Percentiles rank a stretch among this genome's conserved stretches.
These are phyloP conservation scores for Chrysosporium keratinophilum DNA, from an alignment of 2,329 filamentous ascomycete species.

Conservation along the genomic window DNA sequence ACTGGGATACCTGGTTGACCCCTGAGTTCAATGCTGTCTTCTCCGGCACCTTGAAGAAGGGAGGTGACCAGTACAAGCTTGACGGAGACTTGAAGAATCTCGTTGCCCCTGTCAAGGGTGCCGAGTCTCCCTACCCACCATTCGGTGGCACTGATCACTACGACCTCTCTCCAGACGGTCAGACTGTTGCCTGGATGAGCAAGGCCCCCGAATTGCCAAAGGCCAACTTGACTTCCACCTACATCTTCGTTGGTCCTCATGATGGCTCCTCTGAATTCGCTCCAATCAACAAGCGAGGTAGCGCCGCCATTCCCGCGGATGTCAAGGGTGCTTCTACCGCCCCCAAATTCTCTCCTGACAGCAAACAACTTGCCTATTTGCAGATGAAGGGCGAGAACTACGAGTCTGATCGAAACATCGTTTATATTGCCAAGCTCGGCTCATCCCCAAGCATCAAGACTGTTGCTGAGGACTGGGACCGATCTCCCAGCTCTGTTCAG, in stretches of 20 bases:
- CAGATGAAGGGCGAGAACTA: slow-evolving; percentile 69
- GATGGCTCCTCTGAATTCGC: slow-evolving; percentile 46
- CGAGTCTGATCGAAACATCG: slow-evolving; percentile 60
- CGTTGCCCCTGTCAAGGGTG: slow-evolving; percentile 29
- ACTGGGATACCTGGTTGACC: slow-evolving; percentile 70
- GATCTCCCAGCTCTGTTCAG: slow-evolving; percentile 41
- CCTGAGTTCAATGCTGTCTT: slow-evolving; percentile 62
- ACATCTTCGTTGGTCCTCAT: slow-evolving; percentile 64
- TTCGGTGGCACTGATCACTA: slow-evolving; percentile 77
- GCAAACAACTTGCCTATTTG: slow-evolving; percentile 61
- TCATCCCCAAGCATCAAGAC: slow-evolving; percentile 29
- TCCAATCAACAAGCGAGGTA: slow-evolving; percentile 35
- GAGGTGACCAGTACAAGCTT: slow-evolving; percentile 30
- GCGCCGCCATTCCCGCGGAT: slow-evolving; percentile 38
- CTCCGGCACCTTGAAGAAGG: slow-evolving; percentile 51
- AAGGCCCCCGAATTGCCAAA: slow-evolving; percentile 35
- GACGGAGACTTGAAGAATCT: slow-evolving; percentile 48
- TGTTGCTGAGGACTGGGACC: slow-evolving; percentile 40
- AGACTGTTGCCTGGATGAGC: slow-evolving; percentile 34
- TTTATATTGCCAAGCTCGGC: slow-evolving; percentile 35
- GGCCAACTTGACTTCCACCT: slow-evolving; percentile 63
- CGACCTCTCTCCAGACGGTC: slow-evolving; percentile 45
- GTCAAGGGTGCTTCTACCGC: slow-evolving; percentile 48
- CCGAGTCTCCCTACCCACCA: slow-evolving; percentile 44
- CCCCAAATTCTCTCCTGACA: slow-evolving; percentile 67